A percentile compares a stretch with the other conserved stretches of the same genome.
Conservation (phyloP, 352 stramenopile species). For the Globisporangium heterothallicum region DNA sequence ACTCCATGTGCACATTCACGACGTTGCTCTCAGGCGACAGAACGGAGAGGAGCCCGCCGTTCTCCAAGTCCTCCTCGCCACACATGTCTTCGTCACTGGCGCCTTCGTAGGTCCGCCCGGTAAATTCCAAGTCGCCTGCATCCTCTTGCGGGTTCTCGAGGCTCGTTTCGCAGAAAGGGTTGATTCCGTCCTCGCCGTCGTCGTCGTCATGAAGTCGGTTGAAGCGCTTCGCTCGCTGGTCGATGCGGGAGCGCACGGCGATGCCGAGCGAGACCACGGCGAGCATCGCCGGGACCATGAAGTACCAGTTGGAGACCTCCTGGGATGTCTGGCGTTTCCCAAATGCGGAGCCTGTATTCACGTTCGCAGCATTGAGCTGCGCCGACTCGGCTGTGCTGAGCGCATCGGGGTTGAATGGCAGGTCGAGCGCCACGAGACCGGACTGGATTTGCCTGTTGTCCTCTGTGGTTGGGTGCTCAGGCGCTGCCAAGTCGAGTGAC, state of each 20-base stretch:
- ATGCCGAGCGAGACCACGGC: constrained; percentile 36
- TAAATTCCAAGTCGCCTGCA: constrained; percentile 27
- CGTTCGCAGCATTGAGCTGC: constrained; percentile 6
- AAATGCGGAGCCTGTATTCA: neutral
- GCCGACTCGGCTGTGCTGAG: constrained; percentile 12
- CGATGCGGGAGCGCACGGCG: constrained; percentile 20
- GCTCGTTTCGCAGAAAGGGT: constrained; percentile 50
- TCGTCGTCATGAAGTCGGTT: constrained; percentile 30
- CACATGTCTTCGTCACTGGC: constrained; percentile 15
- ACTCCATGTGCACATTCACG: constrained; percentile 11
- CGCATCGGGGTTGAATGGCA: constrained; percentile 15
- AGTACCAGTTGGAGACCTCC: constrained; percentile 40
- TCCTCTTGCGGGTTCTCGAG: constrained; percentile 16
- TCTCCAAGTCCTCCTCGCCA: constrained; percentile 7
- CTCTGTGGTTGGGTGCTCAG: neutral
- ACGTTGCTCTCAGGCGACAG: neutral
- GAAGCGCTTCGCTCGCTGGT: constrained; percentile 18
- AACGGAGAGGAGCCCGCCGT: neutral
- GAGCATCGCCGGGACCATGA: constrained; percentile 32
- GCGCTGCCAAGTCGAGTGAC: neutral
- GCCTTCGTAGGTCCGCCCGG: constrained; percentile 22
- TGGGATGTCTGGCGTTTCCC: neutral
- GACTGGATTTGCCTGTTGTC: neutral
- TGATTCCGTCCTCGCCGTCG: constrained; percentile 57
- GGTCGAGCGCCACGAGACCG: neutral